phyloP scores from a whole-genome alignment of 139 green algal genomes.

The Desmodesmus armatus region DNA sequence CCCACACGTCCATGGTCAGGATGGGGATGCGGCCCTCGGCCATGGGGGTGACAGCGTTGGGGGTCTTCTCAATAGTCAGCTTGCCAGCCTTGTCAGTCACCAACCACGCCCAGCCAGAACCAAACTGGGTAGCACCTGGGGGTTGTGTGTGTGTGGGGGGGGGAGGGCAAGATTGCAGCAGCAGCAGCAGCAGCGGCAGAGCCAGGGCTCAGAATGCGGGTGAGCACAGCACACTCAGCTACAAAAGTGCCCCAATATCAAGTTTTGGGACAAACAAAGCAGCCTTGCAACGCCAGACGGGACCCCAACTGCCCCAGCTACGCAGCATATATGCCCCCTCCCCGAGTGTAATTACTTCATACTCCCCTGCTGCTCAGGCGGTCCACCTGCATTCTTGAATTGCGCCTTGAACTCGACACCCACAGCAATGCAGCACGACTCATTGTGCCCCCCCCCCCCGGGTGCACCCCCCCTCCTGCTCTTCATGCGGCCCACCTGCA shows the following conservation, averaged over 20 bases:
- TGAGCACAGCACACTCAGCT: too few relatives aligned
- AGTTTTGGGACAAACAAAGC: too few relatives aligned
- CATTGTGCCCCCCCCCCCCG: background rate
- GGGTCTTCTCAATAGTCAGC: slow-evolving; percentile 78
- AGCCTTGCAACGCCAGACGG: too few relatives aligned
- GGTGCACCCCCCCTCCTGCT: too few relatives aligned
- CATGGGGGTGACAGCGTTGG: slow-evolving; percentile 87
- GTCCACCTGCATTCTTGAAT: slow-evolving; percentile 72
- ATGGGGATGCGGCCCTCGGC: slow-evolving; percentile 72
- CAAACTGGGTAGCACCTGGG: slow-evolving; percentile 75
- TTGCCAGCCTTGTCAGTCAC: slow-evolving; percentile 69
- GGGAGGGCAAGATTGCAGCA: background rate
- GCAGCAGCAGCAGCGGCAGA: background rate
- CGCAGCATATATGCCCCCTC: background rate
- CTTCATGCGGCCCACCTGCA: slow-evolving; percentile 7
- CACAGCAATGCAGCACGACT: background rate
- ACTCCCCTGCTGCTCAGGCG: background rate
- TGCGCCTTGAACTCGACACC: slow-evolving; percentile 76
- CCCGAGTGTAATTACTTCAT: background rate
- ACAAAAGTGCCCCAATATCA: too few relatives aligned
- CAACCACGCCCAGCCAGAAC: slow-evolving; percentile 90
- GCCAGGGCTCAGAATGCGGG: background rate
- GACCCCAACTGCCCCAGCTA: too few relatives aligned
- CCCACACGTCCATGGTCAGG: slow-evolving; percentile 77
- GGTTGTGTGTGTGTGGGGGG: too few relatives aligned